These are phyloP conservation scores for Astrocystis sublimbata DNA, from an alignment of 495 filamentous ascomycete species.

Conservation along the genomic window DNA sequence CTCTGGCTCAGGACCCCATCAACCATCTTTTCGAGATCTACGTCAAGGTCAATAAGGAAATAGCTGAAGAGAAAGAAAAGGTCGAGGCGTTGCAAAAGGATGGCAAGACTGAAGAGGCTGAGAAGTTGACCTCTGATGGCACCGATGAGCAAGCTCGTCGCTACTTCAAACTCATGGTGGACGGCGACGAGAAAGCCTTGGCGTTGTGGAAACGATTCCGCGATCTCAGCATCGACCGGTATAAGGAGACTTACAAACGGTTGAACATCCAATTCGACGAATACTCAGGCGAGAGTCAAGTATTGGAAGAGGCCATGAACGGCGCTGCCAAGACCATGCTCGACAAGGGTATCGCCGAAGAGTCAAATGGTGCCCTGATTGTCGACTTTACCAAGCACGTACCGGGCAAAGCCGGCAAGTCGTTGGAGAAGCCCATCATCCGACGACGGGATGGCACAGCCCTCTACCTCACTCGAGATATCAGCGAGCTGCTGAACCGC, in stretches of 20 bases:
- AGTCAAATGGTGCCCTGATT: conserved; percentile 85
- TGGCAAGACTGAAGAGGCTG: conserved; percentile 44
- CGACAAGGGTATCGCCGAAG: conserved; percentile 71
- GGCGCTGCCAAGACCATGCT: conserved; percentile 63
- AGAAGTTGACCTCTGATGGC: conserved; percentile 51
- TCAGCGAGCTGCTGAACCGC: conserved; percentile 61
- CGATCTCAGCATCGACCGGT: conserved; percentile 83
- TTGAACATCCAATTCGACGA: conserved; percentile 92
- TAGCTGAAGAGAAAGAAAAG: conserved; percentile 57
- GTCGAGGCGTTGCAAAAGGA: conserved; percentile 48
- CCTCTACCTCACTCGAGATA: conserved; percentile 66
- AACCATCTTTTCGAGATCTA: conserved; percentile 67
- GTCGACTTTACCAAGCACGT: conserved; percentile 82
- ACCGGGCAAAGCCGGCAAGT: conserved; percentile 58
- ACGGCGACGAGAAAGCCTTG: conserved; percentile 73
- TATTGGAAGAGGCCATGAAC: conserved; percentile 80
- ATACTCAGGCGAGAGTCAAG: conserved; percentile 93
- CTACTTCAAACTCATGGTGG: conserved; percentile 93
- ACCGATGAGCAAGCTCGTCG: conserved; percentile 64
- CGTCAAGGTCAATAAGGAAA: conserved; percentile 61
- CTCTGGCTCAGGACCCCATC: conserved; percentile 58
- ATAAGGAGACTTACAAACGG: conserved; percentile 73
- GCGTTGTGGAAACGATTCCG: conserved; percentile 85
- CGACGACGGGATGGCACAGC: conserved; percentile 63
- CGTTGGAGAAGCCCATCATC: conserved; percentile 57